Evolutionary conservation across 768 basidiomycete species (phyloP).

Genomic region (Pleurotus giganteus): DNA sequence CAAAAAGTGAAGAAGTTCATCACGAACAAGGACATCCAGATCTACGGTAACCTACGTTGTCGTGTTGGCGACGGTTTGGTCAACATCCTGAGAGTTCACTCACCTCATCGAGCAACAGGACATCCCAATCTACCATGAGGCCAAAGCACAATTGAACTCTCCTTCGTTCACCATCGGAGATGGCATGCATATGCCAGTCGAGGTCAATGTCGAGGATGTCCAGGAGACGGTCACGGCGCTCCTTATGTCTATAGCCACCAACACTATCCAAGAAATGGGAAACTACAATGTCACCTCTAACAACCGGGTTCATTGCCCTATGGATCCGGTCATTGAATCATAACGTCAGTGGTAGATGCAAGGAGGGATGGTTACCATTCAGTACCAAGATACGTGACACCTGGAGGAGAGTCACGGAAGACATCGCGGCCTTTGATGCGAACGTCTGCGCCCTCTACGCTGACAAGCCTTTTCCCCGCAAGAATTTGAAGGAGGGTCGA

Average conservation of each 20-base stretch:
- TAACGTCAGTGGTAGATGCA: neutral
- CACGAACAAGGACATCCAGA: conserved; percentile 91
- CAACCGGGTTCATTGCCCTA: conserved; percentile 97
- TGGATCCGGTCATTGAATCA: conserved; percentile 7
- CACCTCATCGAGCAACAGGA: conserved; percentile 89
- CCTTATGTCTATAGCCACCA: conserved; percentile 93
- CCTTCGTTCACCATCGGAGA: conserved; percentile 95
- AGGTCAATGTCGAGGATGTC: conserved; percentile 94
- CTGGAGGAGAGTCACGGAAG: conserved; percentile 81
- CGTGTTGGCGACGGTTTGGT: conserved; percentile 1
- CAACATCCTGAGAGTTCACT: conserved; percentile 4
- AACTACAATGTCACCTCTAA: conserved; percentile 88
- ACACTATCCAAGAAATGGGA: conserved; percentile 96
- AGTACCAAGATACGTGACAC: conserved; percentile 87
- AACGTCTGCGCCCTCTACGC: conserved; percentile 47
- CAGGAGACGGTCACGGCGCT: conserved; percentile 79
- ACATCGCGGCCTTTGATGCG: conserved; percentile 81
- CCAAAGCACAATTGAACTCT: conserved; percentile 93
- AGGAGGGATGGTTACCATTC: conserved; percentile 62
- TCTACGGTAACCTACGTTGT: conserved; percentile 87
- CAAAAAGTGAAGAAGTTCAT: conserved; percentile 87
- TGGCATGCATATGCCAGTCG: conserved; percentile 94
- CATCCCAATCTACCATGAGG: conserved; percentile 92
- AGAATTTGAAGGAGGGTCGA: conserved; percentile 94
- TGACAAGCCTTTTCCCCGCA: conserved; percentile 87